Percentiles rank a stretch among this genome's conserved stretches.
Evolutionary conservation across 306 rosid species (phyloP).

Genomic region (Cicer pinnatifidum): DNA sequence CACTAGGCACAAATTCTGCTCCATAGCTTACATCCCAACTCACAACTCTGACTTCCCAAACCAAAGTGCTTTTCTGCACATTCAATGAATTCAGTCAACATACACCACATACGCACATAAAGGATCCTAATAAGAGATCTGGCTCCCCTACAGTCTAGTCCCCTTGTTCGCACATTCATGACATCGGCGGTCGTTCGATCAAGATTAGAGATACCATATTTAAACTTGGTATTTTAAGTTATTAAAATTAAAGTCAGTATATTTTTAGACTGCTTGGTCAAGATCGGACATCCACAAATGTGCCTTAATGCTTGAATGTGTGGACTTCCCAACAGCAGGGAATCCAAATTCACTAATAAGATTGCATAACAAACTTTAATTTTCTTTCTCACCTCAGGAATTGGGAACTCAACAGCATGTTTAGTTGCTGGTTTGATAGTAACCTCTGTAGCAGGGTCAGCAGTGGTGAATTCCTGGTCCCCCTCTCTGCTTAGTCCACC

Average conservation of each 20-base stretch:
- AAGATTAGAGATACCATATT: no score
- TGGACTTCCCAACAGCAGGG: no score
- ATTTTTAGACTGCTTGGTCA: no score
- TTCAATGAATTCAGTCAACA: conserved; percentile 2
- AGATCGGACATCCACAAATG: no score
- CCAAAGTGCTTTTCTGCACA: conserved; percentile 60
- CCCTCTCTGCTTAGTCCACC: conserved; percentile 89
- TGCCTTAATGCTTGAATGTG: no score
- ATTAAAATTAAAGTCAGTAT: no score
- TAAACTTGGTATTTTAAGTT: no score
- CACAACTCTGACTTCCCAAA: conserved; percentile 84
- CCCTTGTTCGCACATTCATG: no score
- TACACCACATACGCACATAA: background rate
- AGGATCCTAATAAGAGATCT: no score
- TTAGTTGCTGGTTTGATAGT: conserved; percentile 73
- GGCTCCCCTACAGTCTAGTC: no score
- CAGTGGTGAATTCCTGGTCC: conserved; percentile 71
- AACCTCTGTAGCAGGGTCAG: conserved; percentile 72
- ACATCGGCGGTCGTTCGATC: no score
- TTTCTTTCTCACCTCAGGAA: conserved; percentile 66
- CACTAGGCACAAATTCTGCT: conserved; percentile 78
- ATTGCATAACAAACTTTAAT: background rate
- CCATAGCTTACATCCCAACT: conserved; percentile 91
- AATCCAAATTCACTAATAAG: background rate
- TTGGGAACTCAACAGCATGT: conserved; percentile 70